Evolutionary conservation across 768 basidiomycete genomes (phyloP).

Genomic region (Suillus alpinus): DNA sequence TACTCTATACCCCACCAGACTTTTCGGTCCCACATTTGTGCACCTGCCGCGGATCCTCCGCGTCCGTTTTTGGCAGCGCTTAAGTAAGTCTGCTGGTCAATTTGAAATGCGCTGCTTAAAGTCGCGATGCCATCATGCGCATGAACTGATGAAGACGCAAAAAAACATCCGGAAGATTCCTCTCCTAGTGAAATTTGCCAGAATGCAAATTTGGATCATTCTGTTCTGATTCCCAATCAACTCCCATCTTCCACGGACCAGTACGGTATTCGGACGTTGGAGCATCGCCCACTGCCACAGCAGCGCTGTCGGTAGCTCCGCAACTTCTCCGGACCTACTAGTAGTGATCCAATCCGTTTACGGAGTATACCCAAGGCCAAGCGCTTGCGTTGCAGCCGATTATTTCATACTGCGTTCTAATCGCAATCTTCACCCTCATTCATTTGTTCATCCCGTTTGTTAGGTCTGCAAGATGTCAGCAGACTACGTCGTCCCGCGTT

Average conservation of each 20-base stretch:
- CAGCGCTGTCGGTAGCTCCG: conserved; percentile 2
- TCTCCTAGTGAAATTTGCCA: conserved; percentile 3
- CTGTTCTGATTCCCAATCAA: background rate
- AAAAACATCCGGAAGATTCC: background rate
- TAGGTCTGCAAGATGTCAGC: conserved; percentile 14
- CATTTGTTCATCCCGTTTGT: background rate
- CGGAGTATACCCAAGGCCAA: conserved; percentile 8
- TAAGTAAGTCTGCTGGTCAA: background rate
- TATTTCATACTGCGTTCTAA: background rate
- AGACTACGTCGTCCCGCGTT: conserved; percentile 5
- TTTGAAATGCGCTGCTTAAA: background rate
- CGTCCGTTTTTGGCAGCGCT: background rate
- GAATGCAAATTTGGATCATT: background rate
- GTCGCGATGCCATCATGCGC: background rate
- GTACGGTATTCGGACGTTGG: background rate
- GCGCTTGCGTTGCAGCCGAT: conserved; percentile 2
- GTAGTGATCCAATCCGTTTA: conserved; percentile 7
- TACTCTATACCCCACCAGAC: background rate
- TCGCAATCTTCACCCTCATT: background rate
- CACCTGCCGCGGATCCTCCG: background rate
- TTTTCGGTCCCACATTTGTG: no score
- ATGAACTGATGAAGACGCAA: background rate
- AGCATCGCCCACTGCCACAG: conserved; percentile 3
- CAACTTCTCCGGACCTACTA: conserved; percentile 9
- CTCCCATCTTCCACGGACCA: background rate